Evolutionary conservation across 257 asterid species (phyloP).

Genomic region (Nicotiana undulata): DNA sequence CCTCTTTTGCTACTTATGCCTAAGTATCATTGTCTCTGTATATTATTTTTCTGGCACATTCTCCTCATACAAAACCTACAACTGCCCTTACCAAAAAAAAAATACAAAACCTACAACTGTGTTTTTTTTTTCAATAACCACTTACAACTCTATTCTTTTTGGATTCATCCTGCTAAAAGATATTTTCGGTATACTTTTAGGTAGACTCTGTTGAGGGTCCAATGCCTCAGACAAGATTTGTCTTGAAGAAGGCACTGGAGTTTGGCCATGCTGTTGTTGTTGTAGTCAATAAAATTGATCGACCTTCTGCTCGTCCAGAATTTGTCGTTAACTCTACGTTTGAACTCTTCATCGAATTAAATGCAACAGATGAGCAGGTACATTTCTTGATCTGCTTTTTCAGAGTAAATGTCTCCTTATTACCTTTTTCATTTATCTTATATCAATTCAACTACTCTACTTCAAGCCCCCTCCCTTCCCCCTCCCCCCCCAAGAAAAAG

Average conservation of each 20-base stretch:
- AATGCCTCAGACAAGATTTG: constrained; percentile 99
- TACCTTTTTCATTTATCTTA: neutral
- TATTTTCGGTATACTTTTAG: constrained; percentile 35
- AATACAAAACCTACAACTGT: neutral
- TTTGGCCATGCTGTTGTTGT: constrained; percentile 97
- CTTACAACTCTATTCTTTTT: neutral
- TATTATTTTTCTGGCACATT: neutral
- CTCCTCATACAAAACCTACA: constrained; percentile 1
- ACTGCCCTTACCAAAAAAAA: no score
- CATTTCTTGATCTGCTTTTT: neutral
- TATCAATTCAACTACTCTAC: neutral
- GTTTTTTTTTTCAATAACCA: neutral
- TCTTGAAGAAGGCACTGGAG: constrained; percentile 97
- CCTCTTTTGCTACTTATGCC: neutral
- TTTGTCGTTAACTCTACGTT: constrained; percentile 88
- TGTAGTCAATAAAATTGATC: constrained; percentile 91
- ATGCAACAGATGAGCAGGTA: constrained; percentile 99
- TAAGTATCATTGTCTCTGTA: neutral
- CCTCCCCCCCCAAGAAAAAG: neutral
- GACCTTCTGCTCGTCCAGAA: constrained; percentile 97
- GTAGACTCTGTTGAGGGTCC: constrained; percentile 99
- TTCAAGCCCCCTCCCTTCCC: neutral
- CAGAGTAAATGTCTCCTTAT: neutral
- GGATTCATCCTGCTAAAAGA: constrained; percentile 14
- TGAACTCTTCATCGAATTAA: constrained; percentile 88